Percentiles rank a stretch among this genome's conserved stretches.
Conservation (phyloP, 2,329 filamentous ascomycete species). For the Fusarium pilosicola region DNA sequence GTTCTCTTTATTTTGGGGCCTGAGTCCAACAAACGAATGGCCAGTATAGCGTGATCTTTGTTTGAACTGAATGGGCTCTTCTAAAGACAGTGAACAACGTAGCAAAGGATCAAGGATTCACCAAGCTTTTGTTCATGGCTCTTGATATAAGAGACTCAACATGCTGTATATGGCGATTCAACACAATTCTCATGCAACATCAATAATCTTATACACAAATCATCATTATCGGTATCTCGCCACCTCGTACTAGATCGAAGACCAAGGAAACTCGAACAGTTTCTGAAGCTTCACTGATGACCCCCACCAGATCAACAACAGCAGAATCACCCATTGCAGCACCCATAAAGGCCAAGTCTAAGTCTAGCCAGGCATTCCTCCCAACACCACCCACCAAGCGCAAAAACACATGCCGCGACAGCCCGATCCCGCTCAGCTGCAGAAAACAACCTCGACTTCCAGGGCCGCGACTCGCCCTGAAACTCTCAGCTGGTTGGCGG, state of each 20-base stretch:
- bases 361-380: not conserved
- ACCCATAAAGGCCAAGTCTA: not conserved
- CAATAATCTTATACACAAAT: not conserved
- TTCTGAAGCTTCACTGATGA: not conserved
- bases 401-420: not conserved
- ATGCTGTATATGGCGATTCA: not conserved
- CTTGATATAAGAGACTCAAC: not conserved
- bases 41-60: not conserved
- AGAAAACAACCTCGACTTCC: not conserved
- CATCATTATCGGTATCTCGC: constrained; percentile 5
- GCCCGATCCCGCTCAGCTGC: constrained; percentile 1
- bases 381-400: constrained; percentile 1
- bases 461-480: not conserved
- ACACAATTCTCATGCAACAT: not conserved
- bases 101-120: not conserved
- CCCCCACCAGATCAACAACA: not conserved
- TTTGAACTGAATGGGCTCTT: not conserved
- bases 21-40: not conserved
- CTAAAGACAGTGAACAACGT: not conserved
- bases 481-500: not conserved
- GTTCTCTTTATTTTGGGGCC: not conserved
- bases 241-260: not conserved
- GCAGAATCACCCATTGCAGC: not conserved
- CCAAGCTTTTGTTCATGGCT: not conserved
- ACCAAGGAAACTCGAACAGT: not conserved